Base-by-base conservation (phyloP, 2,329 filamentous ascomycete genomes). In the Fusarium subtropicale region DNA sequence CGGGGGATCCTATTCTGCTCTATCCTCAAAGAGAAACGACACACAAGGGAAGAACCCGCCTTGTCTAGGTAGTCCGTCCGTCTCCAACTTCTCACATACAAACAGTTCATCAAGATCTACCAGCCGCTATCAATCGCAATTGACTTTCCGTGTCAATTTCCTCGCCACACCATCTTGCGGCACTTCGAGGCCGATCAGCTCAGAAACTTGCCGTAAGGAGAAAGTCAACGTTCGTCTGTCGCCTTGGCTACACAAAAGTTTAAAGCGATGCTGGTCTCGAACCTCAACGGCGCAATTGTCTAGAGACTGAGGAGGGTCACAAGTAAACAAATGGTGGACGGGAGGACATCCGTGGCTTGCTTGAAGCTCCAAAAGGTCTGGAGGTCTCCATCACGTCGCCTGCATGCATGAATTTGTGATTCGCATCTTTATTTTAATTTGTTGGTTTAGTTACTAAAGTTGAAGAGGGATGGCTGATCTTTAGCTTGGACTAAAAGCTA, bases 341-440 rank as follows among this genome's bases (percentile, higher is more conserved):
- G 72, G 63, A 70, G 66, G 56, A 64, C 68, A 74, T 72, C 72
- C 72, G 66, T 57, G 60, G 65, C 71, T 31, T 30, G 68, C 60
- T 55, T 57, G 33, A 34, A 47, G 53, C 39, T 46, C 28, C 20
- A 44, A 31, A 28, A 20, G 30, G 31, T 20, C 30, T 55, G n/a
- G 16, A 20, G 30, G 31, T 26, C 30, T 55, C 47, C 48, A 51
- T 48, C 30, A 33, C 47, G 48, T 53, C 53, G 48, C 47, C 58
- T 42, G 64, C 51, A 63, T 67, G 58, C 22, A 63, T 71, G 31
- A 50, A 52, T 52, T 41, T 41, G 36, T 39, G 48, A 41, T 39
- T 68, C 62, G 45, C 56, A 58, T 69, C 54, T 56, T 20, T 50
- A 24, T 30, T 39, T 44, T 41, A 62, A 65, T 55, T 18, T 42